Conservation (phyloP, 306 rosid genomes). For the Mucuna pruriens region DNA sequence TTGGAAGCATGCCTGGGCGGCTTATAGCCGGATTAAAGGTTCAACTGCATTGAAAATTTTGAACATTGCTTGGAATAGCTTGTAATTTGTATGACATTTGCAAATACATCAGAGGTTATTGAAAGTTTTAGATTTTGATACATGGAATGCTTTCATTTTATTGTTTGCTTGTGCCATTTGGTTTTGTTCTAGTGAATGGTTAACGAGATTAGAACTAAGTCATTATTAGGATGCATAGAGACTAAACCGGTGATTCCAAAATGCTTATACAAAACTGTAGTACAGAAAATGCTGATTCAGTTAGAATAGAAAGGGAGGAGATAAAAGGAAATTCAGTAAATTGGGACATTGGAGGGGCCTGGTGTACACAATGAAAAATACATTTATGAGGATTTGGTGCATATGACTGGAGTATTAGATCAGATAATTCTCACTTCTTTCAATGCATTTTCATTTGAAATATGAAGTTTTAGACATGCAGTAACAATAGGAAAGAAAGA, state of each 20-base stretch:
- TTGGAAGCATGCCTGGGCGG: slow-evolving; percentile 99
- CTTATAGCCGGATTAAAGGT: slow-evolving; percentile 98
- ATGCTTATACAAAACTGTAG: not conserved
- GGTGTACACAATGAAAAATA: not conserved
- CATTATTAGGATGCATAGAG: slow-evolving; percentile 30
- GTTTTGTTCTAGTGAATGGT: slow-evolving; percentile 31
- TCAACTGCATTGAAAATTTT: slow-evolving; percentile 32
- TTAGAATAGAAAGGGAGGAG: slow-evolving; percentile 18
- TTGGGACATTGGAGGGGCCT: not conserved
- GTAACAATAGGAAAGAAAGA: not conserved
- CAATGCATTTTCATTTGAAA: slow-evolving; percentile 8
- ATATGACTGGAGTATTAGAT: slow-evolving; percentile 23
- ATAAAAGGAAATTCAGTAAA: not conserved
- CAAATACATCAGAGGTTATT: slow-evolving; percentile 23
- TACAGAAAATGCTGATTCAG: slow-evolving; percentile 10
- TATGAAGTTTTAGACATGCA: not conserved
- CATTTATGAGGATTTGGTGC: slow-evolving; percentile 9
- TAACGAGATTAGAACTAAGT: slow-evolving; percentile 5
- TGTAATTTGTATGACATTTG: slow-evolving; percentile 29
- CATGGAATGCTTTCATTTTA: slow-evolving; percentile 22
- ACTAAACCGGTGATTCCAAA: slow-evolving; percentile 20
- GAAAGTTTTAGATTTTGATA: not conserved
- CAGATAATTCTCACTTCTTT: slow-evolving; percentile 9
- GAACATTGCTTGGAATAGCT: slow-evolving; percentile 13
- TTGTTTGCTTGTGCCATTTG: not conserved